These are phyloP conservation scores for Oryza nivara DNA, from an alignment of 176 grass and related monocot species.

Conservation along the genomic window DNA sequence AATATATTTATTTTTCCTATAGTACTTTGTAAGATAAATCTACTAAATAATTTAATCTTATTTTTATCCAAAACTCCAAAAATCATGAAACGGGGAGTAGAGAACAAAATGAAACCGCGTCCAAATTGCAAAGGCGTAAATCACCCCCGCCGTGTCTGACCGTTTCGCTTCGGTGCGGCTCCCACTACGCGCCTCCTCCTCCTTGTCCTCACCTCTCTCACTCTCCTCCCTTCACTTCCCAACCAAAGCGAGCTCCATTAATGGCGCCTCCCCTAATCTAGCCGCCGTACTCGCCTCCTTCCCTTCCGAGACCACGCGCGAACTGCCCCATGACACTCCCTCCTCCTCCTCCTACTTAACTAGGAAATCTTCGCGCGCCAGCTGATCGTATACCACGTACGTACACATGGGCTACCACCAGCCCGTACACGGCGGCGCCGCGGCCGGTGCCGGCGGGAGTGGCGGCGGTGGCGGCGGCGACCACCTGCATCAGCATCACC, in stretches of 20 bases:
- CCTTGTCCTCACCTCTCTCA: neutral
- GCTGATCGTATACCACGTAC: neutral
- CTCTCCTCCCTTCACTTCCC: slow-evolving; percentile 4
- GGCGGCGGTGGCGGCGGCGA: slow-evolving; percentile 5
- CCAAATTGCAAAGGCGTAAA: slow-evolving; percentile 54
- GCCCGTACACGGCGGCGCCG: slow-evolving; percentile 51
- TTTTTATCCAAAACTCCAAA: too few relatives aligned
- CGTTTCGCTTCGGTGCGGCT: slow-evolving; percentile 10
- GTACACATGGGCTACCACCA: slow-evolving; percentile 83
- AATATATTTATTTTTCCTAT: too few relatives aligned
- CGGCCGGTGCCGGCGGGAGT: slow-evolving; percentile 18
- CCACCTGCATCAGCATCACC: slow-evolving; percentile 48
- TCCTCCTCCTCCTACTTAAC: neutral
- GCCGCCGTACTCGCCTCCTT: neutral
- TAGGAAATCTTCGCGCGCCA: neutral
- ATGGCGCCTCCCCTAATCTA: slow-evolving; percentile 54
- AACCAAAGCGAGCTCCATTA: slow-evolving; percentile 59
- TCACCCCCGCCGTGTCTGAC: slow-evolving; percentile 17
- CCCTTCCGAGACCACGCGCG: slow-evolving; percentile 7
- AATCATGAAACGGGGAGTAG: too few relatives aligned
- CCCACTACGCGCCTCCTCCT: slow-evolving; percentile 3
- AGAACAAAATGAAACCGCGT: neutral
- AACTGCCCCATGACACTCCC: neutral
- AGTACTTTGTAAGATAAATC: too few relatives aligned
- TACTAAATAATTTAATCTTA: too few relatives aligned